A percentile compares a stretch with the other conserved stretches of the same genome.
Evolutionary conservation across 306 rosid species (phyloP).

Genomic region (Vicia faba): DNA sequence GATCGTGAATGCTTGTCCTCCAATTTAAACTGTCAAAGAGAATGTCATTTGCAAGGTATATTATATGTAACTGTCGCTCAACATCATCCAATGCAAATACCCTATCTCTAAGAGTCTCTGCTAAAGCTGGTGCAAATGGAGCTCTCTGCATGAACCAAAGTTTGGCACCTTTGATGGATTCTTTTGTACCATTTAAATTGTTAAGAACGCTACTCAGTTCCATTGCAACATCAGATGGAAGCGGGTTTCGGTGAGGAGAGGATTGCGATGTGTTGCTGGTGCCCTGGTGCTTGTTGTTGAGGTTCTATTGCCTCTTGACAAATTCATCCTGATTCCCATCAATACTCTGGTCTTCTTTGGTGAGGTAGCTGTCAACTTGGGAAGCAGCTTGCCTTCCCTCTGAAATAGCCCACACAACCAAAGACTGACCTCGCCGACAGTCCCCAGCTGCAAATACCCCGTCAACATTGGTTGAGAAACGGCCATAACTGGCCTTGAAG

Average conservation of each 20-base stretch:
- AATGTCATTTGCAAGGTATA: constrained; percentile 90
- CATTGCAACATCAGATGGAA: constrained; percentile 82
- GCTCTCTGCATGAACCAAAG: constrained; percentile 99
- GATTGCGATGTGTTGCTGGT: no score
- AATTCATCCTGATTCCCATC: constrained; percentile 45
- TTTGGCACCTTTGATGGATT: constrained; percentile 88
- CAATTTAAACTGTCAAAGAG: constrained; percentile 87
- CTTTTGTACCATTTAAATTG: constrained; percentile 85
- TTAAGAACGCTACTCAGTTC: constrained; percentile 73
- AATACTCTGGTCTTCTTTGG: constrained; percentile 42
- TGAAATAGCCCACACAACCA: constrained; percentile 95
- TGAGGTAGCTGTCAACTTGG: constrained; percentile 68
- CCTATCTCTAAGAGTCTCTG: constrained; percentile 85
- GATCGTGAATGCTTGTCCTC: constrained; percentile 56
- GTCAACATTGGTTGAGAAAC: no score
- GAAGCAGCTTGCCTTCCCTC: constrained; percentile 91
- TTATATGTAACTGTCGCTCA: constrained; percentile 90
- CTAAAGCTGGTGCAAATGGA: constrained; percentile 89
- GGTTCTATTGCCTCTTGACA: constrained; percentile 54
- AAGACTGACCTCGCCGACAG: constrained; percentile 91
- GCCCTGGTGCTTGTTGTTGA: constrained; percentile 50
- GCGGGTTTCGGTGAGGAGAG: no score
- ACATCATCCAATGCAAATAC: constrained; percentile 76
- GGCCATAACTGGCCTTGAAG: no score
- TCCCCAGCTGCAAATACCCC: constrained; percentile 95